phyloP scores from a whole-genome alignment of 441 rosid species.

The Raphanus hybrid region DNA sequence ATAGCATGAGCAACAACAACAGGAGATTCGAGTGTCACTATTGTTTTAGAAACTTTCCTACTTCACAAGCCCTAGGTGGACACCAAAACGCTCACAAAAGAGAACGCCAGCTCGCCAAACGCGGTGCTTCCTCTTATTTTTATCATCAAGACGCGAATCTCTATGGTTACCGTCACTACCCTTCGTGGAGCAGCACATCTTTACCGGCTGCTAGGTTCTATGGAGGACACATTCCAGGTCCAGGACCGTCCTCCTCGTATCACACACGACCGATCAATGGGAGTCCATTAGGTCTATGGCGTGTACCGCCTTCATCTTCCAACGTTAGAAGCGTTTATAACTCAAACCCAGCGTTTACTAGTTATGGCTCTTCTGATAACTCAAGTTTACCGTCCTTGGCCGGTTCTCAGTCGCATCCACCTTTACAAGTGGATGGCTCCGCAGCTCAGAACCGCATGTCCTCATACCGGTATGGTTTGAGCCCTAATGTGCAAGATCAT shows the following conservation, averaged over 20 bases:
- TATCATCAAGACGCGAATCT: conserved; percentile 32
- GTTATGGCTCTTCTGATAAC: conserved; percentile 46
- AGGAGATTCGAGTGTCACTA: conserved; percentile 91
- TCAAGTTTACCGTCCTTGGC: conserved; percentile 50
- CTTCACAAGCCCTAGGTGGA: conserved; percentile 97
- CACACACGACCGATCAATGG: conserved; percentile 58
- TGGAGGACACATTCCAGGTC: conserved; percentile 15
- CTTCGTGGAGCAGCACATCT: conserved; percentile 32
- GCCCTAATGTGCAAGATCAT: conserved; percentile 59
- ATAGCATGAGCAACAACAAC: conserved; percentile 47
- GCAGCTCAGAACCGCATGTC: conserved; percentile 22
- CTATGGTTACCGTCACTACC: conserved; percentile 38
- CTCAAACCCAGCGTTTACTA: conserved; percentile 39
- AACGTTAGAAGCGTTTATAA: conserved; percentile 27
- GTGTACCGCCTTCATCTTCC: conserved; percentile 49
- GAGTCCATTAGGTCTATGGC: conserved; percentile 67
- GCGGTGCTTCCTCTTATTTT: conserved; percentile 48
- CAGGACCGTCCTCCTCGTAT: not conserved
- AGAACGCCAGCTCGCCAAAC: conserved; percentile 91
- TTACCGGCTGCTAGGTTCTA: conserved; percentile 22
- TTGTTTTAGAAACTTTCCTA: conserved; percentile 93
- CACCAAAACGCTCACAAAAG: conserved; percentile 99
- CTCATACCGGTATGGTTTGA: conserved; percentile 33
- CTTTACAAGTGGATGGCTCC: conserved; percentile 45
- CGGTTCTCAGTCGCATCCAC: conserved; percentile 48